A percentile compares a stretch with the other conserved stretches of the same genome.
These are phyloP conservation scores for Teunomyces lycoperdinae DNA, from an alignment of 805 yeast genomes.

Conservation along the genomic window DNA sequence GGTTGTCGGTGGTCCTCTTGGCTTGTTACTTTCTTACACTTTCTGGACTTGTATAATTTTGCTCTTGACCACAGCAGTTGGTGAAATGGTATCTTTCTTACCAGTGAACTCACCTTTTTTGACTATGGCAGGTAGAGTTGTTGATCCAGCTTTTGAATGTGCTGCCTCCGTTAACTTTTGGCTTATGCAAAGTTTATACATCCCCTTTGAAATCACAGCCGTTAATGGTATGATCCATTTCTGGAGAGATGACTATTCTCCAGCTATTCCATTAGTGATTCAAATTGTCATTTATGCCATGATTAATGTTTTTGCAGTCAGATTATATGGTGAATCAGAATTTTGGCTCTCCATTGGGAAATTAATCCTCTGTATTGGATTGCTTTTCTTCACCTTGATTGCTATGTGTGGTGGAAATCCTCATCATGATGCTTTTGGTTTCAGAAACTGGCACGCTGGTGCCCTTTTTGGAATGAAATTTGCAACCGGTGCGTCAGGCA, in stretches of 20 bases:
- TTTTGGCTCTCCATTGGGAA: constrained; percentile 70
- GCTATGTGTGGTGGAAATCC: constrained; percentile 92
- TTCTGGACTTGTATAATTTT: constrained; percentile 34
- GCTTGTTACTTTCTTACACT: constrained; percentile 27
- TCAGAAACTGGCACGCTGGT: constrained; percentile 45
- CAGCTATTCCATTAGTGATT: constrained; percentile 65
- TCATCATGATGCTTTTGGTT: constrained; percentile 51
- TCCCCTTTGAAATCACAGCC: constrained; percentile 82
- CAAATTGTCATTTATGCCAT: constrained; percentile 61
- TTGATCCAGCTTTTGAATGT: constrained; percentile 35
- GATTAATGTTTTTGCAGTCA: constrained; percentile 71
- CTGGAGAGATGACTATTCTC: constrained; percentile 75
- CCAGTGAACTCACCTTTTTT: constrained; percentile 37
- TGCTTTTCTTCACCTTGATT: constrained; percentile 69
- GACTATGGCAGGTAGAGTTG: constrained; percentile 36
- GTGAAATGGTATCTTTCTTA: constrained; percentile 37
- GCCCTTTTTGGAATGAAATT: constrained; percentile 41
- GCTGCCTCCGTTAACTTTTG: constrained; percentile 28
- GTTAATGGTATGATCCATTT: constrained; percentile 75
- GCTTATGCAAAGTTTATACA: constrained; percentile 47
- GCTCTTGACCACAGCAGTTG: constrained; percentile 33
- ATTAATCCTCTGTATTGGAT: constrained; percentile 65
- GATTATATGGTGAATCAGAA: constrained; percentile 76
- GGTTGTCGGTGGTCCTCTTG: constrained; percentile 33
- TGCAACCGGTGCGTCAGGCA: constrained; percentile 56